Conservation (phyloP, 768 basidiomycete species). For the Boletus tomentosulus region DNA sequence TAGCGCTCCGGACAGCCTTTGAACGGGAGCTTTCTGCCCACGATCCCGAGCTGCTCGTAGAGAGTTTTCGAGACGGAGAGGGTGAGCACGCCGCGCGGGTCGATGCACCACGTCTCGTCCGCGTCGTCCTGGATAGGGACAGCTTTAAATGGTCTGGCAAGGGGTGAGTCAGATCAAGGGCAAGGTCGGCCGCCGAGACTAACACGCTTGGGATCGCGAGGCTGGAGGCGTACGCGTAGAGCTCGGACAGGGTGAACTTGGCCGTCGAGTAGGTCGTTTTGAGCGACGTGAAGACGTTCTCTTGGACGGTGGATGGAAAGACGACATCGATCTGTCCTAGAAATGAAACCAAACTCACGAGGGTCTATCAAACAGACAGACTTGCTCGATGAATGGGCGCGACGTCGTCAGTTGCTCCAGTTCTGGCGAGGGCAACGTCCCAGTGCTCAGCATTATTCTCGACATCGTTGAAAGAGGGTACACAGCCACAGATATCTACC, state of each 20-base stretch:
- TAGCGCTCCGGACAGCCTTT: conserved; percentile 44
- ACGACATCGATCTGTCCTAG: conserved; percentile 55
- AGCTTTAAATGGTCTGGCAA: conserved; percentile 35
- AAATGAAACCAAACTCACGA: conserved; percentile 1
- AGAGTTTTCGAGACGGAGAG: conserved; percentile 52
- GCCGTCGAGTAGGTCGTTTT: conserved; percentile 44
- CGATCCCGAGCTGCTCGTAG: conserved; percentile 58
- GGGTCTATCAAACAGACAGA: conserved; percentile 19
- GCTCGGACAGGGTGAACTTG: conserved; percentile 39
- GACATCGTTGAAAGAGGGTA: conserved; percentile 1
- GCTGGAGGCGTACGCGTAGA: conserved; percentile 37
- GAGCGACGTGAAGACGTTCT: conserved; percentile 39
- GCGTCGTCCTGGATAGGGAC: conserved; percentile 27
- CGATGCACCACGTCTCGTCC: conserved; percentile 69
- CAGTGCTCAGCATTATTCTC: conserved; percentile 16
- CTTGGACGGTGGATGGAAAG: conserved; percentile 44
- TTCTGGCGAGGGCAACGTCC: conserved; percentile 24
- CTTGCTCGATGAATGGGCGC: conserved; percentile 56
- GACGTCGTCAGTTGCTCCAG: conserved; percentile 34
- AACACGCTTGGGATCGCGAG: conserved; percentile 12
- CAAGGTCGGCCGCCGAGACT: neutral
- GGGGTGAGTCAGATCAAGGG: neutral
- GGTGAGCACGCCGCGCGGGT: conserved; percentile 56
- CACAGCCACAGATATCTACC: conserved; percentile 19
- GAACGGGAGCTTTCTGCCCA: conserved; percentile 53